phyloP scores from a whole-genome alignment of 306 rosid species.

The Luffa acutangula region DNA sequence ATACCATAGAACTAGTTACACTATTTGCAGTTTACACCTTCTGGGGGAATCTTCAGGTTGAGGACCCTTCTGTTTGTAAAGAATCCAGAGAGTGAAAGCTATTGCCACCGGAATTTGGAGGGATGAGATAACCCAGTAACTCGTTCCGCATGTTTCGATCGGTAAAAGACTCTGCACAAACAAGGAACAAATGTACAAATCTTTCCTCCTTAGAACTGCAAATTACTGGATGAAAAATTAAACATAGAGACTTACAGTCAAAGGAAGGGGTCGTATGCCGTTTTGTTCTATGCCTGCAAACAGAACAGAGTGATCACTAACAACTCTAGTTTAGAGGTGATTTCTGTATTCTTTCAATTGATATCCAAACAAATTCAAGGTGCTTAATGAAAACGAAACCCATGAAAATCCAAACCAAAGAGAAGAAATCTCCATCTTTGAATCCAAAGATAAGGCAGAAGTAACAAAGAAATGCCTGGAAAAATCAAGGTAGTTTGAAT shows the following conservation, averaged over 20 bases:
- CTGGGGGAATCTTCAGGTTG: slow-evolving; percentile 25
- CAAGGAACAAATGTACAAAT: too few relatives aligned
- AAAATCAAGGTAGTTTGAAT: not conserved
- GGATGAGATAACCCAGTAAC: slow-evolving; percentile 67
- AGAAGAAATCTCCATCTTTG: not conserved
- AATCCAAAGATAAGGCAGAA: not conserved
- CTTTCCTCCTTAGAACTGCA: too few relatives aligned
- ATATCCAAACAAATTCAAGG: not conserved
- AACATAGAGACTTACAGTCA: too few relatives aligned
- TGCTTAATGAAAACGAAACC: not conserved
- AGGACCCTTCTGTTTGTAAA: slow-evolving; percentile 33
- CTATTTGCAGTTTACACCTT: slow-evolving; percentile 47
- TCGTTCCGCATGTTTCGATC: slow-evolving; percentile 65
- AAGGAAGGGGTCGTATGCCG: too few relatives aligned
- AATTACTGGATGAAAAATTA: too few relatives aligned
- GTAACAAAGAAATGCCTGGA: not conserved
- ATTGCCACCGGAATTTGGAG: slow-evolving; percentile 71
- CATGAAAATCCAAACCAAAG: not conserved
- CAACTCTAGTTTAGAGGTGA: too few relatives aligned
- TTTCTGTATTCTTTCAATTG: too few relatives aligned
- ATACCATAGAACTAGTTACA: too few relatives aligned
- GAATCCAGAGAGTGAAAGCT: slow-evolving; percentile 58
- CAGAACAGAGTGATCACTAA: too few relatives aligned
- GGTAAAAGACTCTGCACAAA: slow-evolving; percentile 48
- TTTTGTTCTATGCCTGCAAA: too few relatives aligned